phyloP scores from a whole-genome alignment of 176 grass and related monocot species.

The Oryza longistaminata region DNA sequence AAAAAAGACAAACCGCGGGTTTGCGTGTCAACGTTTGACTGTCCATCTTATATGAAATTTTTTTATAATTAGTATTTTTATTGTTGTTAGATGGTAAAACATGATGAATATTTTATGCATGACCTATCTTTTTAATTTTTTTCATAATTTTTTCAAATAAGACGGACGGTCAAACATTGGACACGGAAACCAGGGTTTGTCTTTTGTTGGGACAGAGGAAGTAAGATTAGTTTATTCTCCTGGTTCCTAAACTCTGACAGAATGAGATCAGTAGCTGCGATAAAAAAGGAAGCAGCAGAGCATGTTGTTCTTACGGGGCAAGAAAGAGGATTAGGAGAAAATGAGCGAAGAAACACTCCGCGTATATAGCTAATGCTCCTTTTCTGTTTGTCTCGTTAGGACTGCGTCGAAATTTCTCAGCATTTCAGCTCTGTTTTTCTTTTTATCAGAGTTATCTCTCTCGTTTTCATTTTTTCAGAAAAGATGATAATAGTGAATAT shows the following conservation, averaged over 20 bases:
- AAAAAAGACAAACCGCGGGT: too few relatives aligned
- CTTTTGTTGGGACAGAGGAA: too few relatives aligned
- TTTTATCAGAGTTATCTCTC: not conserved
- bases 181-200: too few relatives aligned
- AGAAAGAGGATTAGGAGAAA: not conserved
- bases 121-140: too few relatives aligned
- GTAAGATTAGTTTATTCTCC: not conserved
- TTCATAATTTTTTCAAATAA: too few relatives aligned
- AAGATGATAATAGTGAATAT: not conserved
- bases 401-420: not conserved
- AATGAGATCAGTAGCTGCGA: not conserved
- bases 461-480: not conserved
- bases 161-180: too few relatives aligned
- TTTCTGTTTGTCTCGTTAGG: not conserved
- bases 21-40: too few relatives aligned
- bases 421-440: not conserved
- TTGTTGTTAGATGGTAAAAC: too few relatives aligned
- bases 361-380: not conserved
- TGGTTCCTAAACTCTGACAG: not conserved
- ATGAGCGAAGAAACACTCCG: not conserved
- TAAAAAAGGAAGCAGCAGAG: not conserved
- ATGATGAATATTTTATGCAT: too few relatives aligned
- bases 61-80: too few relatives aligned
- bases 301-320: constrained; percentile 2
- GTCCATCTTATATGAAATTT: too few relatives aligned